These are phyloP conservation scores for Rhodocollybia butyracea DNA, from an alignment of 768 basidiomycete species.

Conservation along the genomic window DNA sequence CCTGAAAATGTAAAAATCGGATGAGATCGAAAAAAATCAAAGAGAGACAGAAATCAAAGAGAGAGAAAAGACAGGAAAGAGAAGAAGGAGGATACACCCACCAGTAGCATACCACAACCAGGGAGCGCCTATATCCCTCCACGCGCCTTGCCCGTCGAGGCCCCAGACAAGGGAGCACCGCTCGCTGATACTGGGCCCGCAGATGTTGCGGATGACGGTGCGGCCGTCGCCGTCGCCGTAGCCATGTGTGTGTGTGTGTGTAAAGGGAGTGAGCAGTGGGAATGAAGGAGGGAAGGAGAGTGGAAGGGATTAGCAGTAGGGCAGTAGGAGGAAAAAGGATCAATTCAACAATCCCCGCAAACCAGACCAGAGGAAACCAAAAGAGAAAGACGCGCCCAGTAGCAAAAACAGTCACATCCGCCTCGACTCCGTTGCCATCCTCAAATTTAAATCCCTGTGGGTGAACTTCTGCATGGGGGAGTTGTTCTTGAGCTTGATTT, in stretches of 20 bases:
- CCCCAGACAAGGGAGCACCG: constrained; percentile 61
- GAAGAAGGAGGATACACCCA: constrained; percentile 13
- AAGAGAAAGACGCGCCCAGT: constrained; percentile 50
- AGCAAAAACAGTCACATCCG: constrained; percentile 57
- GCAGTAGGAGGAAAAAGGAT: too few relatives aligned
- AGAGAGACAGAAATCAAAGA: not conserved
- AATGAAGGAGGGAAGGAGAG: not conserved
- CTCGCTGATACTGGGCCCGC: constrained; percentile 41
- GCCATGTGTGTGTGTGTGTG: too few relatives aligned
- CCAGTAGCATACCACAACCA: constrained; percentile 63
- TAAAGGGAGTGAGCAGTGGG: not conserved
- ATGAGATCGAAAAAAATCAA: not conserved
- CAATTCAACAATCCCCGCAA: too few relatives aligned
- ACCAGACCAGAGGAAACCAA: too few relatives aligned
- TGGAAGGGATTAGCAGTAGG: not conserved
- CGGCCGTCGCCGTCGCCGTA: constrained; percentile 44
- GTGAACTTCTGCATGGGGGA: constrained; percentile 44
- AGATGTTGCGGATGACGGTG: constrained; percentile 36
- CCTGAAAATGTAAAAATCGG: constrained; percentile 26
- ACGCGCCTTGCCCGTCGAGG: constrained; percentile 56
- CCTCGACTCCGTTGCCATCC: constrained; percentile 41
- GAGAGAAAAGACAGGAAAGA: not conserved
- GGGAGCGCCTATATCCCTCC: constrained; percentile 47
- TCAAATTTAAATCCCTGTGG: constrained; percentile 43
- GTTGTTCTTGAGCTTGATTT: constrained; percentile 70